Evolutionary conservation across 1,139 yeast species (phyloP).

Genomic region (Lodderomyces beijingensis): DNA sequence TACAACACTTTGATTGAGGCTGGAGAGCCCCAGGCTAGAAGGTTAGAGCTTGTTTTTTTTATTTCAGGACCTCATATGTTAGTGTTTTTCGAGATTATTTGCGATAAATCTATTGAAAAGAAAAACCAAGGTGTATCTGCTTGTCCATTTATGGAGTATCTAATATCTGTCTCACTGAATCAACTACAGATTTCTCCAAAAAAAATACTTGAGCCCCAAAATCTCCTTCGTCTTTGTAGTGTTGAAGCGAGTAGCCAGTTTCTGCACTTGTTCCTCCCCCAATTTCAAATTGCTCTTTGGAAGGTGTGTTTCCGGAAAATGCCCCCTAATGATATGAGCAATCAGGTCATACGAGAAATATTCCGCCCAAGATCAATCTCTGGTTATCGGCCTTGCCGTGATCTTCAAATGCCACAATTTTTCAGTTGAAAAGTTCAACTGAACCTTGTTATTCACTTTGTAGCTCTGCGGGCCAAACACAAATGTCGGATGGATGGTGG

Average conservation of each 20-base stretch:
- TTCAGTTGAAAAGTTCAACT: constrained; percentile 27
- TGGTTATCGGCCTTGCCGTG: constrained; percentile 16
- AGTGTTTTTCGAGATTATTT: too few relatives aligned
- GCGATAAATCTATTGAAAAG: too few relatives aligned
- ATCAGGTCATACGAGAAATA: constrained; percentile 18
- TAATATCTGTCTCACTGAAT: constrained; percentile 23
- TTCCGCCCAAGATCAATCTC: constrained; percentile 29
- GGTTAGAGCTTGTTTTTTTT: too few relatives aligned
- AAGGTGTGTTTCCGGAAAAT: constrained; percentile 12
- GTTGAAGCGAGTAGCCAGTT: constrained; percentile 15
- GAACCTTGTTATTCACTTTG: constrained; percentile 22
- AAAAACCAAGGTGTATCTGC: too few relatives aligned
- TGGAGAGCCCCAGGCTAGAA: too few relatives aligned
- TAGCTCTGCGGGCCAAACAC: constrained; percentile 46
- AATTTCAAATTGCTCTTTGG: constrained; percentile 16
- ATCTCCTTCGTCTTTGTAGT: constrained; percentile 23
- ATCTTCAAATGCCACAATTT: constrained; percentile 32
- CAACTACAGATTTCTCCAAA: constrained; percentile 31
- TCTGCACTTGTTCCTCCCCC: constrained; percentile 4
- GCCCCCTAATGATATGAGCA: constrained; percentile 21
- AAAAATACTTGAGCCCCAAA: constrained; percentile 30
- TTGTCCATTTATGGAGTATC: too few relatives aligned
- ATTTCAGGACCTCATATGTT: too few relatives aligned
- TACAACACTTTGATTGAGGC: too few relatives aligned
- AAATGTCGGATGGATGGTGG: constrained; percentile 42